Evolutionary conservation across 78 protist species (phyloP).

Genomic region (Monosiga brevicollis): DNA sequence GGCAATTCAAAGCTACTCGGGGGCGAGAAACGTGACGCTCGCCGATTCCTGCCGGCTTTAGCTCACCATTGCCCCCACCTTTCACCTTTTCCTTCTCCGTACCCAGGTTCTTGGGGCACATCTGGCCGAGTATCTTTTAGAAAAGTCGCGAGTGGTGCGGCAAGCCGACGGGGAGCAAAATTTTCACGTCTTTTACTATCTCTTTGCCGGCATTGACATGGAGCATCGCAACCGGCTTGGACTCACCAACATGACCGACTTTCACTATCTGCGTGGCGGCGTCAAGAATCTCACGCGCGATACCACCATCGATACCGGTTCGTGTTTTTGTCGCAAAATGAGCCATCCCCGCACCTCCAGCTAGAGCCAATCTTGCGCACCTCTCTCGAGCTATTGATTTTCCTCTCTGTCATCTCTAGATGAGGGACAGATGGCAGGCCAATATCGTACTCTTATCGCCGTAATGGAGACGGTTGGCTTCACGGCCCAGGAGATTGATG

Average conservation of each 20-base stretch:
- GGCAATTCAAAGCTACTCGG: too few relatives aligned
- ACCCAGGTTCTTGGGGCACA: slow-evolving; percentile 16
- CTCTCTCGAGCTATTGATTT: neutral
- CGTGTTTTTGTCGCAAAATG: neutral
- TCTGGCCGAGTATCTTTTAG: slow-evolving; percentile 45
- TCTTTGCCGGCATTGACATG: neutral
- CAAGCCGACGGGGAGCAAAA: slow-evolving; percentile 42
- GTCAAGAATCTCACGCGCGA: neutral
- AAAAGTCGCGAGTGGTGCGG: slow-evolving; percentile 39
- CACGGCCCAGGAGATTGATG: neutral
- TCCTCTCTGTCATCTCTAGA: neutral
- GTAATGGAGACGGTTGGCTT: slow-evolving; percentile 21
- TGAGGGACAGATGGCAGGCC: neutral
- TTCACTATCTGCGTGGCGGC: neutral
- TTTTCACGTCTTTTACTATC: slow-evolving; percentile 45
- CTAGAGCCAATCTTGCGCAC: neutral
- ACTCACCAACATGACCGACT: neutral
- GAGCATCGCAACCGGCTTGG: neutral
- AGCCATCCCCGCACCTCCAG: neutral
- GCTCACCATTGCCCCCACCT: too few relatives aligned
- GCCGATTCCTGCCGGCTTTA: too few relatives aligned
- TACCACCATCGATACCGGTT: neutral
- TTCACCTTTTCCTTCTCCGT: slow-evolving; percentile 2
- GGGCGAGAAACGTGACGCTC: neutral
- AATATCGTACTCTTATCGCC: neutral